These are phyloP conservation scores for Coemansia sp. DNA, from an alignment of 192 early-diverging fungal species.

Conservation along the genomic window DNA sequence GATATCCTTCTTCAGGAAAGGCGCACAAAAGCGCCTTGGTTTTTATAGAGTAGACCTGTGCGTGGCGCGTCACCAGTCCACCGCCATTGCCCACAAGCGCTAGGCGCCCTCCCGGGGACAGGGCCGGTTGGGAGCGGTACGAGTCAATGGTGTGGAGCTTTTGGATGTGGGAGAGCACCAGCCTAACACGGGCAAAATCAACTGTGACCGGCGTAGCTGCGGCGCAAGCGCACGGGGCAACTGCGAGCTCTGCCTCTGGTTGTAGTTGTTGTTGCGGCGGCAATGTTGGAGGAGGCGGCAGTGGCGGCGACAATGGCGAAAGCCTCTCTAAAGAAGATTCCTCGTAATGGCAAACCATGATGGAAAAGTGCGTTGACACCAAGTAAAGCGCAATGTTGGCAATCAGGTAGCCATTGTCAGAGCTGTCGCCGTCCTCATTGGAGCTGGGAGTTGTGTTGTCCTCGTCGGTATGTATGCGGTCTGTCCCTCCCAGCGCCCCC, in stretches of 20 bases:
- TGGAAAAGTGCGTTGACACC: slow-evolving; percentile 39
- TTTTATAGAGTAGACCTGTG: slow-evolving; percentile 44
- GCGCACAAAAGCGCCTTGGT: slow-evolving; percentile 40
- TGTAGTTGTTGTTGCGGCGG: neutral
- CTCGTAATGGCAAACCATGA: slow-evolving; percentile 53
- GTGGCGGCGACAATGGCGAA: slow-evolving; percentile 15
- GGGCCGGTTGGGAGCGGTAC: slow-evolving; percentile 2
- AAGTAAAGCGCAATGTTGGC: slow-evolving; percentile 51
- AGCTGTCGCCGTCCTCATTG: neutral
- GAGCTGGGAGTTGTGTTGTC: neutral
- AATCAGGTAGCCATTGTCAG: slow-evolving; percentile 30
- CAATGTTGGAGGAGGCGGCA: neutral
- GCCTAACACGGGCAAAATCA: slow-evolving; percentile 33
- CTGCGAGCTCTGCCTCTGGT: neutral
- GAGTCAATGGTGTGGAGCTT: slow-evolving; percentile 28
- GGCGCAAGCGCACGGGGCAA: slow-evolving; percentile 34
- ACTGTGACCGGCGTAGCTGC: slow-evolving; percentile 18
- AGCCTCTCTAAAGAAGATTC: slow-evolving; percentile 12
- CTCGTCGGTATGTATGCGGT: neutral
- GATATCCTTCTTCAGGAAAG: slow-evolving; percentile 50
- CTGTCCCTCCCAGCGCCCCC: slow-evolving; percentile 7
- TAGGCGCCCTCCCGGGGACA: neutral
- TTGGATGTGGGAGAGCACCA: slow-evolving; percentile 40
- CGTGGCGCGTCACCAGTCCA: slow-evolving; percentile 41
- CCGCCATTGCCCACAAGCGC: neutral